Percentiles rank a stretch among this genome's conserved stretches.
phyloP scores from a whole-genome alignment of 257 asterid species.

The Mentha longifolia region DNA sequence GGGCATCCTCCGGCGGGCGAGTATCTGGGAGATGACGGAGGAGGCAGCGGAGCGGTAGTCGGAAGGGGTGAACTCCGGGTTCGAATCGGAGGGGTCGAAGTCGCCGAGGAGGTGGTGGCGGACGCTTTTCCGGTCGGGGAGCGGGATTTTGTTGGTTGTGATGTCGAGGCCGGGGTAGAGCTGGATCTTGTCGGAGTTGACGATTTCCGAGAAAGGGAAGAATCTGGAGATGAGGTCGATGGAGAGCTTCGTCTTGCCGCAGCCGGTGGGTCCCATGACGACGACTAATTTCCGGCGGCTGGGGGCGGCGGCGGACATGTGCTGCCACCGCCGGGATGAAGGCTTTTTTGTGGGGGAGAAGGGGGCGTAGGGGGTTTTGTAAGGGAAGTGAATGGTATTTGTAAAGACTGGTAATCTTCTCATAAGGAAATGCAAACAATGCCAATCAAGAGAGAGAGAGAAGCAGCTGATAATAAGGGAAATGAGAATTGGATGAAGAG shows the following conservation, averaged over 20 bases:
- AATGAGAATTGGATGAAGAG: conserved; percentile 35
- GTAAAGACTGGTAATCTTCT: conserved; percentile 33
- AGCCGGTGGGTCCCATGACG: conserved; percentile 89
- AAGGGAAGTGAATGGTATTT: conserved; percentile 15
- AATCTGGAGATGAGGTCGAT: conserved; percentile 68
- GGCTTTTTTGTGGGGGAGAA: not conserved
- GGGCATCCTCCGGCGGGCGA: conserved; percentile 46
- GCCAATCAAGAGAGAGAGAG: not conserved
- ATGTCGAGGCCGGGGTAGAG: conserved; percentile 63
- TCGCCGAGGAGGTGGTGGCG: conserved; percentile 83
- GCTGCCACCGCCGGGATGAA: conserved; percentile 26
- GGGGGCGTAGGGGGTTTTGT: conserved; percentile 15
- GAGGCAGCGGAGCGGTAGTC: conserved; percentile 55
- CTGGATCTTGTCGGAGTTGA: conserved; percentile 93
- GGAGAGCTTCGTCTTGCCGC: conserved; percentile 87
- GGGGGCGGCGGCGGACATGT: conserved; percentile 39
- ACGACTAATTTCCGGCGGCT: conserved; percentile 56
- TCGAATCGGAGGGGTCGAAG: conserved; percentile 58
- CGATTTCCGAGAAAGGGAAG: conserved; percentile 66
- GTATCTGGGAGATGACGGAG: conserved; percentile 43
- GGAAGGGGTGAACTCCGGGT: conserved; percentile 64
- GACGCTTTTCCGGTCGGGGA: conserved; percentile 55
- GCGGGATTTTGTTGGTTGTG: conserved; percentile 78
- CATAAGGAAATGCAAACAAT: conserved; percentile 31
- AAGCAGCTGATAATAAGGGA: conserved; percentile 31